A percentile compares a stretch with the other conserved stretches of the same genome.
These are phyloP conservation scores for Pascua sp. DNA, from an alignment of 1,284 basidiomycete genomes.

Conservation along the genomic window DNA sequence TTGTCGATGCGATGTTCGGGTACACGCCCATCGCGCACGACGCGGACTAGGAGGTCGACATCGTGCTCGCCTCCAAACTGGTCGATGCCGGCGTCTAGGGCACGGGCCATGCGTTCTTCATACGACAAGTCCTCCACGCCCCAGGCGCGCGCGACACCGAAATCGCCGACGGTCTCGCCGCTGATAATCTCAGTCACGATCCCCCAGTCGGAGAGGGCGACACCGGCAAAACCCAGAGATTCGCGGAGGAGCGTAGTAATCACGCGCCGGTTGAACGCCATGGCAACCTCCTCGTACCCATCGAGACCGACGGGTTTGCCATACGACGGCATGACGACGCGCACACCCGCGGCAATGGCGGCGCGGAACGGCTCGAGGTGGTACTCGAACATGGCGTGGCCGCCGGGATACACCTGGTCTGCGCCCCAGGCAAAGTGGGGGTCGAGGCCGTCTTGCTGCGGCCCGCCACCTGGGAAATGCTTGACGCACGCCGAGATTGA, in stretches of 20 bases:
- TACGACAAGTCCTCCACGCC: conserved; percentile 16
- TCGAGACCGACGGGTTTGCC: conserved; percentile 14
- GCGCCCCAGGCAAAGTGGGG: conserved; percentile 17
- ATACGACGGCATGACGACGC: conserved; percentile 19
- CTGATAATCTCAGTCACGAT: conserved; percentile 4
- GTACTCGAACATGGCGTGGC: conserved; percentile 10
- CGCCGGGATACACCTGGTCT: conserved; percentile 18
- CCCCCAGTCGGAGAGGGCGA: conserved; percentile 20
- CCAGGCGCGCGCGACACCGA: conserved; percentile 9
- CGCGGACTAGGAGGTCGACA: conserved; percentile 7
- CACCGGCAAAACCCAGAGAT: conserved; percentile 14
- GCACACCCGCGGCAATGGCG: conserved; percentile 11
- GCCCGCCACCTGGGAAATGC: conserved; percentile 22
- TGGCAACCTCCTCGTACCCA: conserved; percentile 14
- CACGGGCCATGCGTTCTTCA: conserved; percentile 12
- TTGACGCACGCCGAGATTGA: conserved; percentile 18
- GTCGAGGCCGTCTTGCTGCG: conserved; percentile 10
- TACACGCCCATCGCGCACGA: conserved; percentile 9
- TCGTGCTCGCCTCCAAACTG: conserved; percentile 19
- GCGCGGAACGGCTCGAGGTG: conserved; percentile 20
- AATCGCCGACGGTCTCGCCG: conserved; percentile 7
- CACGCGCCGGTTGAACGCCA: conserved; percentile 19
- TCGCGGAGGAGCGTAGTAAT: conserved; percentile 6
- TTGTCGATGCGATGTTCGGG: conserved; percentile 16
- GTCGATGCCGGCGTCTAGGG: conserved; percentile 20